Evolutionary conservation across 1,284 basidiomycete species (phyloP).

Genomic region (Tylopilus sp.): DNA sequence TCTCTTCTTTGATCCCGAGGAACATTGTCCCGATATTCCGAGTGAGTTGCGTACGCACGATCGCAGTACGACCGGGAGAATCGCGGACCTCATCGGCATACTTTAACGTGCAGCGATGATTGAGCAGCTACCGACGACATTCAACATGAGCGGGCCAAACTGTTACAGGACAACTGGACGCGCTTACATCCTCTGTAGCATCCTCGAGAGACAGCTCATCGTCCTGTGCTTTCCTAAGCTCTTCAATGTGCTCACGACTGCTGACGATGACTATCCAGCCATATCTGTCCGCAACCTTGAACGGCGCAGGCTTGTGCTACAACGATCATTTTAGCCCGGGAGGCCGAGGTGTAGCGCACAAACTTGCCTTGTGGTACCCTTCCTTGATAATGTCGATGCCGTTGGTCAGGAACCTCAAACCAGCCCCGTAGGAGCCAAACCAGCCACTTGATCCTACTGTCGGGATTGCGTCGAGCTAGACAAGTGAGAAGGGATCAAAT

Average conservation of each 20-base stretch:
- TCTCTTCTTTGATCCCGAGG: background rate
- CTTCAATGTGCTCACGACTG: slow-evolving; percentile 38
- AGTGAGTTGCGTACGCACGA: background rate
- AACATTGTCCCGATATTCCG: background rate
- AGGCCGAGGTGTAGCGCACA: background rate
- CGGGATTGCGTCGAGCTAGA: slow-evolving; percentile 21
- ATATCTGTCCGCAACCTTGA: slow-evolving; percentile 40
- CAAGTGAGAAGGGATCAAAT: background rate
- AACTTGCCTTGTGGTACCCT: slow-evolving; percentile 21
- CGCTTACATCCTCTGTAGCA: slow-evolving; percentile 35
- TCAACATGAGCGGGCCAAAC: background rate
- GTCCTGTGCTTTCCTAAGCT: slow-evolving; percentile 39
- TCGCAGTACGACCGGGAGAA: background rate
- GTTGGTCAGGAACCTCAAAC: slow-evolving; percentile 7
- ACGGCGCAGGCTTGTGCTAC: slow-evolving; percentile 20
- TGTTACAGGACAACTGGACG: background rate
- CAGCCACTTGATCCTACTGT: slow-evolving; percentile 19
- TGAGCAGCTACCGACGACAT: background rate
- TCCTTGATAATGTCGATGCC: slow-evolving; percentile 19
- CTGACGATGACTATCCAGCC: slow-evolving; percentile 43
- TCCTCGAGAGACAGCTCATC: slow-evolving; percentile 37
- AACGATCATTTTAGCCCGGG: background rate
- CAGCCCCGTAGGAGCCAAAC: slow-evolving; percentile 19
- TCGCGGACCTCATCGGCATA: no score
- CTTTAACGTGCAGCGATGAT: background rate